Base-by-base conservation (phyloP, 2,329 filamentous ascomycete genomes). In the Coleophoma eucalyptorum region DNA sequence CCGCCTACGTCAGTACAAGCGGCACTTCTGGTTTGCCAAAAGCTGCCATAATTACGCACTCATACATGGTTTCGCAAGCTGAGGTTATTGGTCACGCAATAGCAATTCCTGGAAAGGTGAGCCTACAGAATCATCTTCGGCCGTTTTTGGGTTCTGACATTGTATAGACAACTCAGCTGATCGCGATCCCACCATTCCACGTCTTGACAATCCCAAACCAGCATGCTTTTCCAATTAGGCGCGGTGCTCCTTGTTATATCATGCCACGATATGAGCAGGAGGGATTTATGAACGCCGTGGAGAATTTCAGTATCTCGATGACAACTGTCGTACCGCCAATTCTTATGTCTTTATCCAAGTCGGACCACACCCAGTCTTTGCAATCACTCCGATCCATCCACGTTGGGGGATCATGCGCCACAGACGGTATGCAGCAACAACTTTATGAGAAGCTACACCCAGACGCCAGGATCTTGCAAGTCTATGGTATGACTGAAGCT, bases 231-330 rank as follows among this genome's bases (percentile, higher is more conserved):
- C 83, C 79, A 13, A 89, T 94, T 71, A 84, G 84, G 5, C 66
- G 77, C 43, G 72, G 75, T 20, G 70, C 81, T 1, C 83, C 85
- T 1, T 79, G 89, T 11, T 94, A 92, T 67, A 74, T 93, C 53
- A 91, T 95, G 87, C 72, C 80, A 2, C 78, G 80, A 47, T 95
- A 91, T 66, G 84, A 92, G 63, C 89, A 92, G 53, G 59, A 81
- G 50, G 77, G 82, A 63, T 83, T 92, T 76, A 73, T 94, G 42
- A 72, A 79, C 50, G 77, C 86, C 61, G 77, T 90, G 21, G 73
- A 89, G 63, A 78, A 73, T 48, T 89, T 81, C 68, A 78, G 79
- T 40, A 84, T 95, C 61, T 87, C 86, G 5, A 73, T 76, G 51
- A 70, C 91, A 34, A 72, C 76, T 7, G 71, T 84, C 3, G 90